Conservation (phyloP, 495 filamentous ascomycete species). For the Xeromyces bisporus region DNA sequence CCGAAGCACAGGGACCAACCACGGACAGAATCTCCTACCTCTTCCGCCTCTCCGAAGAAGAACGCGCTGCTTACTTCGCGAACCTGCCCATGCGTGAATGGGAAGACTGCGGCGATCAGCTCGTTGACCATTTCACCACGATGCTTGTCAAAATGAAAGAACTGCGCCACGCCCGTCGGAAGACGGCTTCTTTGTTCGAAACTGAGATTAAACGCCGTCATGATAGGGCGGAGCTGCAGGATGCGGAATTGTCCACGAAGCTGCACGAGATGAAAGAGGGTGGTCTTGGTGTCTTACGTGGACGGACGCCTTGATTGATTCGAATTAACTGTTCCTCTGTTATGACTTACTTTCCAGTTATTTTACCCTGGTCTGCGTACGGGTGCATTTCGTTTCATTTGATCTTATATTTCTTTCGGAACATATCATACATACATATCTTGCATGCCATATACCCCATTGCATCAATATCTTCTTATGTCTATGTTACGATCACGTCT, state of each 20-base stretch:
- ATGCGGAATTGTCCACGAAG: constrained; percentile 20
- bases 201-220: constrained; percentile 41
- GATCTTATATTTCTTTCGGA: too few species aligned
- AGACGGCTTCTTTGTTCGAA: constrained; percentile 49
- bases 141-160: constrained; percentile 47
- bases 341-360: too few species aligned
- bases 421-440: too few species aligned
- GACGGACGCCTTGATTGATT: constrained; percentile 19
- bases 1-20: constrained; percentile 1
- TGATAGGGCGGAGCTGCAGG: constrained; percentile 20
- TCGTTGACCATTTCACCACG: constrained; percentile 49
- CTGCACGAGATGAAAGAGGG: constrained; percentile 28
- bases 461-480: too few species aligned
- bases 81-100: constrained; percentile 53
- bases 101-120: constrained; percentile 70
- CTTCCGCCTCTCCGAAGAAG: constrained; percentile 14
- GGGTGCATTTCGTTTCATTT: not conserved
- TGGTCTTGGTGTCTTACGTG: constrained; percentile 25
- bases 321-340: too few species aligned
- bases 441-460: too few species aligned
- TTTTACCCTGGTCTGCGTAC: too few species aligned
- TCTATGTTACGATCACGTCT: too few species aligned
- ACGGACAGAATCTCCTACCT: constrained; percentile 17
- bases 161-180: constrained; percentile 46
- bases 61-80: constrained; percentile 46